A percentile compares a stretch with the other conserved stretches of the same genome.
Evolutionary conservation across 257 asterid species (phyloP).

Genomic region (Anisodus acutangulus): DNA sequence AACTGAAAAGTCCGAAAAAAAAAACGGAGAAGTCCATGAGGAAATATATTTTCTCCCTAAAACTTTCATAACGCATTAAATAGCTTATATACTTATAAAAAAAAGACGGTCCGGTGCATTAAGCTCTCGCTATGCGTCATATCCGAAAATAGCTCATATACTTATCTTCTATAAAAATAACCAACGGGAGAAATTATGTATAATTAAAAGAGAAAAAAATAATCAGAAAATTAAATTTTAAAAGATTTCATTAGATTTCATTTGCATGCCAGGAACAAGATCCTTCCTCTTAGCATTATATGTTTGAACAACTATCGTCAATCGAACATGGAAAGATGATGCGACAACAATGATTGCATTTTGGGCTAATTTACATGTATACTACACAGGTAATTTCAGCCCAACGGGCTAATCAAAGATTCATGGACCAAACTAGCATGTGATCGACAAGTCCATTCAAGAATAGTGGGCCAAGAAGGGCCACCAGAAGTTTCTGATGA

Average conservation of each 20-base stretch:
- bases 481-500: too few relatives aligned
- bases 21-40: too few relatives aligned
- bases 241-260: not conserved
- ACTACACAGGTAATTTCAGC: not conserved
- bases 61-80: too few relatives aligned
- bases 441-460: not conserved
- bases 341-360: not conserved
- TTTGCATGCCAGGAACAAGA: not conserved
- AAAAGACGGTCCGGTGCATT: too few relatives aligned
- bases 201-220: not conserved
- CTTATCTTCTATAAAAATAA: too few relatives aligned
- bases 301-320: not conserved
- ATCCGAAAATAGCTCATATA: too few relatives aligned
- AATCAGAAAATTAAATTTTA: not conserved
- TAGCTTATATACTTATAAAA: too few relatives aligned
- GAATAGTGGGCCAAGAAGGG: not conserved
- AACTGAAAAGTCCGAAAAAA: too few relatives aligned
- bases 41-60: too few relatives aligned
- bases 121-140: too few relatives aligned
- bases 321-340: not conserved
- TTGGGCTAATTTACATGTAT: constrained; percentile 1
- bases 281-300: too few relatives aligned
- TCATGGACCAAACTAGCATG: constrained; percentile 16
- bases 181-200: not conserved
- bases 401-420: not conserved